phyloP scores from a whole-genome alignment of 2,329 filamentous ascomycete species.

The Bipolaris zeicola region DNA sequence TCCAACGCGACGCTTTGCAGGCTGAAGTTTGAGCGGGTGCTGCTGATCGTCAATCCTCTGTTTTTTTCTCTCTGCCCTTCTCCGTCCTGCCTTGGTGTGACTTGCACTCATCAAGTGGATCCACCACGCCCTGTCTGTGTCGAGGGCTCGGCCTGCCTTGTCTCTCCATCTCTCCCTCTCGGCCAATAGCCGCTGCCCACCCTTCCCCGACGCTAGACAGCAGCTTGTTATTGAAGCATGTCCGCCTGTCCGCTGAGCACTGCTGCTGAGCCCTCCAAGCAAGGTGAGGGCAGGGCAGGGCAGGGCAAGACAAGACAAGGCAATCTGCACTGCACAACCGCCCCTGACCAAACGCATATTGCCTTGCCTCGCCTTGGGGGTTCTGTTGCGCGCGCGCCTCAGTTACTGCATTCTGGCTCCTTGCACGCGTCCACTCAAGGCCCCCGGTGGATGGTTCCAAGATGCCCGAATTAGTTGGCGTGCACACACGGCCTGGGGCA shows the following conservation, averaged over 20 bases:
- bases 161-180: slow-evolving; percentile 7
- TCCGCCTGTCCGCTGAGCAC: slow-evolving; percentile 6
- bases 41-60: slow-evolving; percentile 45
- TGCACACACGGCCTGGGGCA: slow-evolving; percentile 16
- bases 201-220: slow-evolving; percentile 26
- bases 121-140: slow-evolving; percentile 14
- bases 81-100: slow-evolving; percentile 39
- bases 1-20: slow-evolving; percentile 42
- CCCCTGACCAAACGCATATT: slow-evolving; percentile 48
- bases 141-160: neutral
- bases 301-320: slow-evolving; percentile 17
- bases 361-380: neutral
- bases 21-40: slow-evolving; percentile 39
- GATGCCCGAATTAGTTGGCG: slow-evolving; percentile 2
- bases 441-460: slow-evolving; percentile 4
- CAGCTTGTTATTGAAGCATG: slow-evolving; percentile 15
- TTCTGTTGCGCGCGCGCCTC: slow-evolving; percentile 20
- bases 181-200: slow-evolving; percentile 32
- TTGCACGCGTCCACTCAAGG: too few species aligned
- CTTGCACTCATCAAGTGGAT: slow-evolving; percentile 41
- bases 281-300: too few species aligned
- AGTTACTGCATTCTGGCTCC: slow-evolving; percentile 17
- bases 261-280: slow-evolving; percentile 37
- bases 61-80: slow-evolving; percentile 34
- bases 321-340: slow-evolving; percentile 46